Base-by-base conservation (phyloP, 345 rosid species). In the Eucalyptus coolabah region DNA sequence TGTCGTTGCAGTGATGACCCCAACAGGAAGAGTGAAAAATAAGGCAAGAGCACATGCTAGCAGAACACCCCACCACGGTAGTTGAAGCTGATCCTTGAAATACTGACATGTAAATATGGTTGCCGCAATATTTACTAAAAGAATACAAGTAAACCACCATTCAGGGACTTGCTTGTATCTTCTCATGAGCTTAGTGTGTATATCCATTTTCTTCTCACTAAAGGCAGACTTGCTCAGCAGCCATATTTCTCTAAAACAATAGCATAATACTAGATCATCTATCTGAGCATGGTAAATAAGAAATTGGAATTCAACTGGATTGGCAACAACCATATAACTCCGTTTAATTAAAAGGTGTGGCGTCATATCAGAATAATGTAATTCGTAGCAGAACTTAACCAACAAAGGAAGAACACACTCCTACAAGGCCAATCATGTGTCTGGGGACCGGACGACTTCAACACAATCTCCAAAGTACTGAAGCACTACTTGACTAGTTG, bases 1-100 rank as follows among this genome's bases (percentile, higher is more conserved):
- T 89, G 97, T 96, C 21, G 99, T 96, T 5, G 98, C 96, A 87
- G 92, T 69, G 91, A 97, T 95, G 87, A 97, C 93, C 85, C 99
- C 99, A 7, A 96, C 90, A 34, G 99, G 99, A 88, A 96, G 96
- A 85, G 99, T 96, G 95, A 97, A 97, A 87, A 95, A 92, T 37
- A 97, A 37, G 54, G 98, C 98, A n/a, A 96, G 91, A 88, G 88
- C 93, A 26, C 99, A 96, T 19, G 98, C 99, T 50, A 97, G 92
- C 92, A 96, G 51, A 83, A 96, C 91, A 45, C 97, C 99, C 99
- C 99, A 97, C 97, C 96, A 96, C 1, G 96, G 98, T 72, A 96
- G 91, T 90, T 97, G 99, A 87, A 97, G 98, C 88, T 96, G 96
- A 88, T 92, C 93, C 19, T 87, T 93, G 92, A 93, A 95, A 90